A percentile compares a stretch with the other conserved stretches of the same genome.
Evolutionary conservation across 768 basidiomycete genomes (phyloP).

Genomic region (Crepidotus variabilis): DNA sequence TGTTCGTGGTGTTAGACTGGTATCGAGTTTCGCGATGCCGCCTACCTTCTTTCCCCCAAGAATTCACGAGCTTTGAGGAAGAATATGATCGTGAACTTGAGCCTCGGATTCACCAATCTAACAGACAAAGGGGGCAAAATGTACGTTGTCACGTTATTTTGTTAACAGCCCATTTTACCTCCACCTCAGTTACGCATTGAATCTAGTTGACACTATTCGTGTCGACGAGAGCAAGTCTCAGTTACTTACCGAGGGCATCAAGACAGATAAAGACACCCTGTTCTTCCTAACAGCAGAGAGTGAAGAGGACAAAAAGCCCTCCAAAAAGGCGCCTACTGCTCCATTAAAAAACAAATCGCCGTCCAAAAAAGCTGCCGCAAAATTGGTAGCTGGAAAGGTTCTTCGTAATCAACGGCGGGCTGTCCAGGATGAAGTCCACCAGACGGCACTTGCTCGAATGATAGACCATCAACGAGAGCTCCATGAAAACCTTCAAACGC

Average conservation of each 20-base stretch:
- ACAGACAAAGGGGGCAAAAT: constrained; percentile 73
- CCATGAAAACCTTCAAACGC: constrained; percentile 69
- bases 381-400: constrained; percentile 53
- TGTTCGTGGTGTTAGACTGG: constrained; percentile 65
- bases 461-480: constrained; percentile 86
- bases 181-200: constrained; percentile 70
- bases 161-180: constrained; percentile 3
- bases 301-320: constrained; percentile 54
- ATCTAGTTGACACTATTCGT: constrained; percentile 85
- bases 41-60: constrained; percentile 80
- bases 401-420: constrained; percentile 88
- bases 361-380: constrained; percentile 66
- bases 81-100: constrained; percentile 84
- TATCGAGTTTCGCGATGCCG: constrained; percentile 89
- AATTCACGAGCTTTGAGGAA: constrained; percentile 66
- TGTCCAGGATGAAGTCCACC: constrained; percentile 78
- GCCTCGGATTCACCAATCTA: constrained; percentile 82
- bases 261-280: constrained; percentile 80
- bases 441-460: constrained; percentile 72
- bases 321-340: constrained; percentile 48
- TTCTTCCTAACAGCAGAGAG: constrained; percentile 75
- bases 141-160: constrained; percentile 34
- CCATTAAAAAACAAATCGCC: constrained; percentile 66
- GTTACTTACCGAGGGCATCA: constrained; percentile 81
- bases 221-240: constrained; percentile 62